These are phyloP conservation scores for Cinchona pubescens DNA, from an alignment of 257 asterid species.

Conservation along the genomic window DNA sequence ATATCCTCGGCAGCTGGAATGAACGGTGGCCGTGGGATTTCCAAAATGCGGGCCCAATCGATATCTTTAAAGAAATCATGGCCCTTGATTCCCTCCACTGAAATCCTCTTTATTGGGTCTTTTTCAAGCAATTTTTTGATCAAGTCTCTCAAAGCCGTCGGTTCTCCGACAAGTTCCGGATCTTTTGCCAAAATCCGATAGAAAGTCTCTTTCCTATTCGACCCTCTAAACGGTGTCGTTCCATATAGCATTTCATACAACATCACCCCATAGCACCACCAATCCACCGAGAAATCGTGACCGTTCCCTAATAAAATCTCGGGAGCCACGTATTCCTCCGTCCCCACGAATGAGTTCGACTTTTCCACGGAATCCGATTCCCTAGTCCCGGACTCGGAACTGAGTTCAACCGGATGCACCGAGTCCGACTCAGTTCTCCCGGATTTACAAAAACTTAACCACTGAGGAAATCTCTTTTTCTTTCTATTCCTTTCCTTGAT, in stretches of 20 bases:
- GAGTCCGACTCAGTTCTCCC: conserved; percentile 48
- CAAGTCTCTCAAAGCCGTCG: conserved; percentile 77
- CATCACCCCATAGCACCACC: conserved; percentile 93
- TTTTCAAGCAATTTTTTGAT: conserved; percentile 73
- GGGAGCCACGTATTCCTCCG: conserved; percentile 93
- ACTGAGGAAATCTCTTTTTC: conserved; percentile 10
- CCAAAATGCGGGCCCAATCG: conserved; percentile 64
- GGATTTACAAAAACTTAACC: conserved; percentile 37
- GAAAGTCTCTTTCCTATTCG: conserved; percentile 70
- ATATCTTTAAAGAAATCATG: conserved; percentile 59
- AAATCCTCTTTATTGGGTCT: conserved; percentile 63
- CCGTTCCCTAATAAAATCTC: conserved; percentile 81
- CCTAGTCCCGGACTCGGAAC: conserved; percentile 28
- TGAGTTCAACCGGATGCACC: conserved; percentile 33
- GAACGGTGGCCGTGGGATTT: conserved; percentile 79
- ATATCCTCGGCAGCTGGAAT: conserved; percentile 64
- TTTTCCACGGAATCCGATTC: conserved; percentile 47
- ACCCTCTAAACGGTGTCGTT: conserved; percentile 75
- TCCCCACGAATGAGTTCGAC: conserved; percentile 93
- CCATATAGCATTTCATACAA: conserved; percentile 93
- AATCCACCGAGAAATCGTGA: conserved; percentile 89
- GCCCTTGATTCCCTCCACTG: conserved; percentile 48
- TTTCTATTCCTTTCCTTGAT: conserved; percentile 2
- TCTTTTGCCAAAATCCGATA: conserved; percentile 40
- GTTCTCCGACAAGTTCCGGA: conserved; percentile 69